phyloP scores from a whole-genome alignment of 306 rosid genomes.

The Betula pendula region DNA sequence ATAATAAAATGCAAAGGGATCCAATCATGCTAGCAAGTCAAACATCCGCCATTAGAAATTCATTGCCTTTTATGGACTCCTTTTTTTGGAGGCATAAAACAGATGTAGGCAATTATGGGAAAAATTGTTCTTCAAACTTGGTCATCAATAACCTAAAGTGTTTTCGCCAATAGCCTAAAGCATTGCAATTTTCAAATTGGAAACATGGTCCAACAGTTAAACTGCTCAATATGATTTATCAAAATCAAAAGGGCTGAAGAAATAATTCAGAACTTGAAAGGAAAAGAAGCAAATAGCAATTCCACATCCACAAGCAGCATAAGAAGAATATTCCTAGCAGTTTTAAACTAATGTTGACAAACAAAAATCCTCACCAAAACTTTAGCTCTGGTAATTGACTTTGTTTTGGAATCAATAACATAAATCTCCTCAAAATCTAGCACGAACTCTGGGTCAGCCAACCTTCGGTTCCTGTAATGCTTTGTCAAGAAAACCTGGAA shows the following conservation, averaged over 20 bases:
- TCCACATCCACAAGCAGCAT: slow-evolving; percentile 21
- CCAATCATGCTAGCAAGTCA: slow-evolving; percentile 8
- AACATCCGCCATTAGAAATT: neutral
- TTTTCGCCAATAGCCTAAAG: neutral
- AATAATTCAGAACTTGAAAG: slow-evolving; percentile 11
- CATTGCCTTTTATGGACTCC: neutral
- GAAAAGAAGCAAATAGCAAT: slow-evolving; percentile 3
- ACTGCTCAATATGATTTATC: slow-evolving; percentile 9
- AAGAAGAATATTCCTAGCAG: neutral
- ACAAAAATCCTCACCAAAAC: slow-evolving; percentile 55
- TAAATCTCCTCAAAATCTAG: slow-evolving; percentile 94
- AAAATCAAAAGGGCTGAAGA: slow-evolving; percentile 24
- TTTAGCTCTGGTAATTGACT: slow-evolving; percentile 88
- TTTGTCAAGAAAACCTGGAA: slow-evolving; percentile 85
- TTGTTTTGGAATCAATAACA: slow-evolving; percentile 79
- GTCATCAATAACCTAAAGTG: neutral
- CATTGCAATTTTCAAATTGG: neutral
- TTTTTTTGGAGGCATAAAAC: neutral
- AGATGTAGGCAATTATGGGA: neutral
- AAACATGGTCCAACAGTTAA: slow-evolving; percentile 6
- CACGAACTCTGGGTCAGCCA: slow-evolving; percentile 79
- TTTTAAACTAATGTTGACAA: neutral
- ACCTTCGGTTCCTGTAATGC: slow-evolving; percentile 79
- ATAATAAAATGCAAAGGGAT: slow-evolving; percentile 6
- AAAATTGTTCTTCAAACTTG: neutral